phyloP scores from a whole-genome alignment of 2,329 filamentous ascomycete species.

The Cladophialophora carrionii region DNA sequence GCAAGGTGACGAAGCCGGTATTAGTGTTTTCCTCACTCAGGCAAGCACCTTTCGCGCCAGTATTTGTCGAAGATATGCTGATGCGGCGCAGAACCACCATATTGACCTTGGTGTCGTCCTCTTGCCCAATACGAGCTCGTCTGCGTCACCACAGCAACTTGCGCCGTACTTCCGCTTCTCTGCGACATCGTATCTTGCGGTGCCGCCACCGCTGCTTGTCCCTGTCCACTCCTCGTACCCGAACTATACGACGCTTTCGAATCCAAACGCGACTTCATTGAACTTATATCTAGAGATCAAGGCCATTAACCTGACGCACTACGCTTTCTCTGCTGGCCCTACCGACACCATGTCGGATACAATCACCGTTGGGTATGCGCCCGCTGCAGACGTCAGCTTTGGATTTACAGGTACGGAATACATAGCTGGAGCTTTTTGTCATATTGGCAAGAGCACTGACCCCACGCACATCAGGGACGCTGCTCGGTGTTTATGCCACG shows the following conservation, averaged over 20 bases:
- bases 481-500: neutral
- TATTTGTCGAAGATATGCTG: neutral
- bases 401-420: neutral
- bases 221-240: neutral
- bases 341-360: neutral
- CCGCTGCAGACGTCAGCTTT: neutral
- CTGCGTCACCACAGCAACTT: neutral
- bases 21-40: neutral
- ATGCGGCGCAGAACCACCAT: neutral
- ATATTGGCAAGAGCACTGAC: neutral
- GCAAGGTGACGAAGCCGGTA: neutral
- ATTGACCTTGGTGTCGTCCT: neutral
- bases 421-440: neutral
- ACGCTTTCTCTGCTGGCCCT: neutral
- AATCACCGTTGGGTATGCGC: neutral
- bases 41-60: neutral
- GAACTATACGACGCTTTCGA: neutral
- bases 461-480: neutral
- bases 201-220: neutral
- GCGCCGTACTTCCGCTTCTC: neutral
- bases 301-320: neutral
- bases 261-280: neutral
- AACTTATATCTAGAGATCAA: neutral
- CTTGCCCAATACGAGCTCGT: neutral
- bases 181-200: neutral